Evolutionary conservation across 1,139 yeast species (phyloP).

Genomic region (Kluyveromyces sp.): DNA sequence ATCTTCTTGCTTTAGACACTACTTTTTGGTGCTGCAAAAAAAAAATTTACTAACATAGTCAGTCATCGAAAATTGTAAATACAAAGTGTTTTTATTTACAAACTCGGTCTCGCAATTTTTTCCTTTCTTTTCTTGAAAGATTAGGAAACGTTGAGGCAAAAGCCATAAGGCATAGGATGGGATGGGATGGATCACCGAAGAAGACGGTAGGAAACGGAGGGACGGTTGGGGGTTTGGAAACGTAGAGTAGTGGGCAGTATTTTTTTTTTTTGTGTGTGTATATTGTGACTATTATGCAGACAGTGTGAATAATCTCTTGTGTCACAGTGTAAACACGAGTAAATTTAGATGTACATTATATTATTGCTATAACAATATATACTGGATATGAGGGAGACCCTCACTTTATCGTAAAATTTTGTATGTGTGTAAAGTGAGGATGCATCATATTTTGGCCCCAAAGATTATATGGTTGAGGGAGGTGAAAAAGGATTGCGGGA

Average conservation of each 20-base stretch:
- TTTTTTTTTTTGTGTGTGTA: no score
- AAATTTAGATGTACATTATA: constrained; percentile 14
- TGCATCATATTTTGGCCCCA: neutral
- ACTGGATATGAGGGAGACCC: neutral
- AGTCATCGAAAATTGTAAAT: no score
- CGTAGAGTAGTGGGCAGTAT: neutral
- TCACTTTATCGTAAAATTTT: neutral
- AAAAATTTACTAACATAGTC: no score
- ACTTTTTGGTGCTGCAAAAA: no score
- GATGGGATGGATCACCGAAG: no score
- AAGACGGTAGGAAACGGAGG: neutral
- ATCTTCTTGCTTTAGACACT: no score
- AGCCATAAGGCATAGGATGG: no score
- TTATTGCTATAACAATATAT: constrained; percentile 12
- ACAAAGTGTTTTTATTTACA: no score
- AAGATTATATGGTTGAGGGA: neutral
- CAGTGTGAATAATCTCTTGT: neutral
- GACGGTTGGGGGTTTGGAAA: neutral
- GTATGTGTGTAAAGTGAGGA: neutral
- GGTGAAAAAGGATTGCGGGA: neutral
- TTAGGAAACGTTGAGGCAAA: neutral
- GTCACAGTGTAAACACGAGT: constrained; percentile 6
- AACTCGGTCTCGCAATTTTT: neutral
- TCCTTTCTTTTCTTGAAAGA: neutral
- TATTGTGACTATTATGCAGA: no score